Base-by-base conservation (phyloP, 371 early-diverging fungal species). In the Batrachochytrium dendrobatidis region DNA sequence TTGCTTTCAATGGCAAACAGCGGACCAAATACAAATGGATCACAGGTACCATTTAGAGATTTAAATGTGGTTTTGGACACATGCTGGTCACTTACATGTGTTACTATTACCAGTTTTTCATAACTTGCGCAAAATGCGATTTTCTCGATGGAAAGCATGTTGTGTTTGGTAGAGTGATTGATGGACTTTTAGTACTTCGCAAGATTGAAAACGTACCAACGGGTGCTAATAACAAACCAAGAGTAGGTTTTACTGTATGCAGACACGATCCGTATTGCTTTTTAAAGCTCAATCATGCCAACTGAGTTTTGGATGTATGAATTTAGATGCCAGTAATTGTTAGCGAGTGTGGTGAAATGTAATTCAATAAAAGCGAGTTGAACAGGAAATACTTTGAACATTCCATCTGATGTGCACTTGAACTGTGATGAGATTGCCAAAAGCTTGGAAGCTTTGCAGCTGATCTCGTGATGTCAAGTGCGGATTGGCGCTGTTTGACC, bases 1-100 rank as follows among this genome's bases (percentile, higher is more conserved):
- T 69, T 96, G 34, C 75, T 99, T 50, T 96, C 98, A 0, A 99
- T 99, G 99, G 98, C 98, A 15, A 98, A 98, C 69, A 85, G 86
- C 49, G 98, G 98, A 7, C 82, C 86, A 18, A 85, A 94, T 64
- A 89, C 92, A 3, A 98, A 98, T 59, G 95, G 96, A 34, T 93
- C 92, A 29, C 75, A 91, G 76, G 83, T 82, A 72, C 31, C n/a
- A n/a, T n/a, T n/a, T n/a, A n/a, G n/a, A n/a, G n/a, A n/a, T n/a
- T 48, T 25, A 18, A 44, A 50, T 18, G 35, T 12, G 24, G 2
- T n/a, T 28, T 8, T 32, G 12, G 46, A 55, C 30, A 20, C 26
- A 18, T 59, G n/a, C 25, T 54, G 17, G 10, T 57, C 0, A 12
- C 33, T 6, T 53, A 12, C 39, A 39, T 15, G 39, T 15, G 39